phyloP scores from a whole-genome alignment of 768 basidiomycete species.

The Amyloporia xantha region DNA sequence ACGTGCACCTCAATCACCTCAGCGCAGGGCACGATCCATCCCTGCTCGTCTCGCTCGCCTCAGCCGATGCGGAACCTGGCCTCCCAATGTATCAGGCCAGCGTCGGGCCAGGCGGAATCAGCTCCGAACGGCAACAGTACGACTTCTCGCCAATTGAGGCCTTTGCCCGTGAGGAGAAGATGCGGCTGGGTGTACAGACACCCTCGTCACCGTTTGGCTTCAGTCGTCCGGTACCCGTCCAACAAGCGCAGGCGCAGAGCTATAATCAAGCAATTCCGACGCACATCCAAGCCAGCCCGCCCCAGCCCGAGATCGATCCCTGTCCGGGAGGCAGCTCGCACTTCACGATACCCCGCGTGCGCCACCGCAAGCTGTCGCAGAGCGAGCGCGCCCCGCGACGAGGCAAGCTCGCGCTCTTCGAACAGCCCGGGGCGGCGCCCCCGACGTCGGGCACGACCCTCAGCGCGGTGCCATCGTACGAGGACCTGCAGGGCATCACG shows the following conservation, averaged over 20 bases:
- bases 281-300: neutral
- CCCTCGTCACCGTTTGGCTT: constrained; percentile 23
- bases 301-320: constrained; percentile 6
- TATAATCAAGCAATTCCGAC: too few species aligned
- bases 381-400: constrained; percentile 64
- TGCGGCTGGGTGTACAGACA: constrained; percentile 50
- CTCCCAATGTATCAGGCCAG: constrained; percentile 69
- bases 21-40: constrained; percentile 39
- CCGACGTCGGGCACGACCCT: constrained; percentile 30
- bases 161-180: constrained; percentile 67
- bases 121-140: constrained; percentile 39
- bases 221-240: constrained; percentile 14
- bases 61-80: constrained; percentile 28
- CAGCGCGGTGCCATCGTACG: constrained; percentile 35
- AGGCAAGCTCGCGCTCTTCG: constrained; percentile 91
- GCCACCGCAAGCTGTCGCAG: constrained; percentile 85
- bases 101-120: constrained; percentile 7
- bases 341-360: constrained; percentile 32
- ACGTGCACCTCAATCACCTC: constrained; percentile 33
- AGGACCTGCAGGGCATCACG: constrained; percentile 25
- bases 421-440: constrained; percentile 43
- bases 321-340: constrained; percentile 10
- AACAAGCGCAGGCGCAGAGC: neutral
- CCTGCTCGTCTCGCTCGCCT: constrained; percentile 31
- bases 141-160: constrained; percentile 74